Base-by-base conservation (phyloP, 2,329 filamentous ascomycete genomes). In the Trichophyton rubrum region DNA sequence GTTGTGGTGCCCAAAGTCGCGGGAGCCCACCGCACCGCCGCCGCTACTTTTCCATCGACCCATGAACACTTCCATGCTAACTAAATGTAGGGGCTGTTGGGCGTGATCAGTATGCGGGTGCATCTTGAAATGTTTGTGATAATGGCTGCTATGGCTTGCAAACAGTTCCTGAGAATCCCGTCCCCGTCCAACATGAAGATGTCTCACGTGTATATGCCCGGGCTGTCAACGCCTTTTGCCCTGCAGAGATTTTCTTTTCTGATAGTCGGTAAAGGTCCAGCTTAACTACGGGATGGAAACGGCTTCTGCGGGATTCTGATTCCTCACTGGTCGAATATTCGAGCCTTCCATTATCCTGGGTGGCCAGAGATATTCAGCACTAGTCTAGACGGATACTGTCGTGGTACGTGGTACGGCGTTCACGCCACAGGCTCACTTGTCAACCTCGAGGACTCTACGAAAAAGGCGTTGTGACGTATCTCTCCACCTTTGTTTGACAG, bases 381-480 rank as follows among this genome's bases (percentile, higher is more conserved):
- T 55, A 55, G 51, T 55, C 20, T 35, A 55, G 13, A 55, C 30
- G 27, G 51, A 55, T 6, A 13, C 27, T 55, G 51, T 15, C 7
- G 51, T 55, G 30, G 30, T 33, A 55, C 51, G 51, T 55, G 13
- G 51, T 55, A 55, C 51, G 51, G 27, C 51, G 24, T 55, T 9
- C 27, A 55, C 27, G 51, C 27, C 51, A 55, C 51, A 55, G 15
- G 15, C 51, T 55, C 30, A 55, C 51, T 55, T 55, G 51, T 55
- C 51, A 55, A 55, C 51, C 51, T 35, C 51, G n/a, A 55, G 49
- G 27, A n/a, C 27, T n/a, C 11, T 13, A 24, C 11, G 49, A 15
- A 24, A 27, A 27, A 38, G 33, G 33, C 51, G 51, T 55, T 55
- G 51, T 55, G 51, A 55, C 51, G 30, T 55, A 55, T 55, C 51